Base-by-base conservation (phyloP, 768 basidiomycete species). In the Kwoniella bestiolae region DNA sequence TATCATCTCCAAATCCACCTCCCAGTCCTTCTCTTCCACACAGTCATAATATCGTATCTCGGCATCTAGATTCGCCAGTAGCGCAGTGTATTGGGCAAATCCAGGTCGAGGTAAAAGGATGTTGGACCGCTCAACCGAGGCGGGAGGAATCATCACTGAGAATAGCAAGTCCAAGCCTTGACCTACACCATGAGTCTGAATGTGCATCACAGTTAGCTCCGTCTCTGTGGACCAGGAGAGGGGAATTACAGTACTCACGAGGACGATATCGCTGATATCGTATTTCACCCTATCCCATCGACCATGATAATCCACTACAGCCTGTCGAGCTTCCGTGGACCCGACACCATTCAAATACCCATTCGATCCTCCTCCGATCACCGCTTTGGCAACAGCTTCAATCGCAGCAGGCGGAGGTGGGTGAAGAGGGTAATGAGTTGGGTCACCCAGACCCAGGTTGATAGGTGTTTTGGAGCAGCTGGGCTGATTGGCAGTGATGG, bases 401-500 rank as follows among this genome's bases (percentile, higher is more conserved):
- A 77, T 69, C 2, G 76, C 68, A 8, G 73, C 74, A 3, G 66
- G 60, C 0, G 81, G 74, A 9, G 82, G 76, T 0, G 77, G 65
- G 51, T 79, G 73, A 44, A 81, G 77, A 32, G 79, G 79, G 55
- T 74, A 82, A 29, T 77, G 74, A 6, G 75, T 76, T 0, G 82
- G 82, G 55, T 82, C 82, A 29, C 82, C 81, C 1, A 81, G 60
- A 3, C 80, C 82, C 41, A 82, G 74, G 68, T 82, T 82, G 72
- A 82, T 80, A n/a, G 80, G 52, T 12, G 78, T 59, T 58, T 81
- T 78, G 25, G 68, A 58, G 3, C 71, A 71, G 12, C 66, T 50
- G 1, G 77, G 76, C 2, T 67, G 61, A 16, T 56, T 63, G 9
- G 70, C 59, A 32, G 74, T 78, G 55, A 78, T 70, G 2, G 68